These are phyloP conservation scores for Meyerozyma athensensis DNA, from an alignment of 1,139 yeast genomes.

Conservation along the genomic window DNA sequence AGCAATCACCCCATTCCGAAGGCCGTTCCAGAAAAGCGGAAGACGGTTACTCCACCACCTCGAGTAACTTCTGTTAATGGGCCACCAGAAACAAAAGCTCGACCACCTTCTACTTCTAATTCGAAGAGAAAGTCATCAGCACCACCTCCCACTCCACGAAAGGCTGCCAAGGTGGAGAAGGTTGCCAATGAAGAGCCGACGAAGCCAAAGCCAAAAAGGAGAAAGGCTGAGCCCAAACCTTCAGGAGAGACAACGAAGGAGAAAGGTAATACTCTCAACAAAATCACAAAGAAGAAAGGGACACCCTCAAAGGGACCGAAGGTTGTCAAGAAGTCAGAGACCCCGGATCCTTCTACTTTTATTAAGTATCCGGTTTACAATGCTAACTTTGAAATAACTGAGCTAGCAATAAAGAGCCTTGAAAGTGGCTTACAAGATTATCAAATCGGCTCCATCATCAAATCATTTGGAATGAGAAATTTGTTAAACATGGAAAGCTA, in stretches of 20 bases:
- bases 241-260: too few species aligned
- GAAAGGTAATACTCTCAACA: background rate
- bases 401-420: background rate
- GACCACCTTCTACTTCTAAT: too few species aligned
- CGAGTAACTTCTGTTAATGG: too few species aligned
- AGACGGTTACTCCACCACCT: background rate
- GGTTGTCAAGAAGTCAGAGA: background rate
- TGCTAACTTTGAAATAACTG: background rate
- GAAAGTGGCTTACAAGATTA: slow-evolving; percentile 2
- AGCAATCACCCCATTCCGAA: background rate
- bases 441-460: slow-evolving; percentile 4
- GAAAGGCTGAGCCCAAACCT: background rate
- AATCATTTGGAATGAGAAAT: background rate
- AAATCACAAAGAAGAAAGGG: background rate
- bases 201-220: background rate
- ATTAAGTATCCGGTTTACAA: background rate
- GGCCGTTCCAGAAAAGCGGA: background rate
- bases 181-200: too few species aligned
- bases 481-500: background rate
- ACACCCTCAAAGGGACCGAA: background rate
- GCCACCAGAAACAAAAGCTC: too few species aligned
- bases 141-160: slow-evolving; percentile 4
- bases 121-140: background rate
- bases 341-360: background rate
- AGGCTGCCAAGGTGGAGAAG: slow-evolving; percentile 3